Percentiles rank a stretch among this genome's conserved stretches.
These are phyloP conservation scores for Colletotrichum sp. DNA, from an alignment of 2,329 filamentous ascomycete genomes.

Conservation along the genomic window DNA sequence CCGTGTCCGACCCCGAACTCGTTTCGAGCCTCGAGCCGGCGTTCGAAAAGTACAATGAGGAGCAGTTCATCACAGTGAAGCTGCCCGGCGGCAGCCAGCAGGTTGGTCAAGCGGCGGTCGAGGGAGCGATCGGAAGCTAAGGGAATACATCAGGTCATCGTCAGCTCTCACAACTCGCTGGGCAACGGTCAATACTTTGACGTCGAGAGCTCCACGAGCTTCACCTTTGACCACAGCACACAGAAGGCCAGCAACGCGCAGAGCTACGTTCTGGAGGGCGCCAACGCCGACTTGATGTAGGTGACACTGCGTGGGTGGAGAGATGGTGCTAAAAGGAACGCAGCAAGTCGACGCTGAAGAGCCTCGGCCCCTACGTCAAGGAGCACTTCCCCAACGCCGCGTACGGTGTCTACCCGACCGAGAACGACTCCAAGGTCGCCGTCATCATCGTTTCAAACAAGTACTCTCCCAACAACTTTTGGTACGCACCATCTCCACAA, in stretches of 20 bases:
- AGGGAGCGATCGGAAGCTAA: not conserved
- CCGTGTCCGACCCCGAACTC: constrained; percentile 70
- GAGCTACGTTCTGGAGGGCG: constrained; percentile 78
- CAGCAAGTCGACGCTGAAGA: constrained; percentile 85
- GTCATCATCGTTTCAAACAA: constrained; percentile 92
- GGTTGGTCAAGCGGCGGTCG: constrained; percentile 27
- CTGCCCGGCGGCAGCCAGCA: constrained; percentile 81
- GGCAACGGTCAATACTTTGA: constrained; percentile 89
- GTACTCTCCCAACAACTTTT: constrained; percentile 98
- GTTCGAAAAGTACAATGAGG: constrained; percentile 95
- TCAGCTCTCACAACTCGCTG: constrained; percentile 86
- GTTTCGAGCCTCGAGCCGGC: constrained; percentile 79
- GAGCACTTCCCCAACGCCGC: constrained; percentile 89
- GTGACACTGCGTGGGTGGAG: constrained; percentile 28
- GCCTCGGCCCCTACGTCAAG: constrained; percentile 74
- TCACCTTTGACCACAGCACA: constrained; percentile 83
- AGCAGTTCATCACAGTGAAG: constrained; percentile 88
- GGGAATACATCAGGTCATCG: constrained; percentile 65
- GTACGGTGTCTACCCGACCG: constrained; percentile 82
- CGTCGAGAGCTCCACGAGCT: constrained; percentile 85
- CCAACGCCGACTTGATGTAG: constrained; percentile 81
- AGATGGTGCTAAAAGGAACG: constrained; percentile 22
- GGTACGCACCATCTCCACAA: constrained; percentile 56
- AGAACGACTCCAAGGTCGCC: constrained; percentile 77
- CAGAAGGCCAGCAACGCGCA: constrained; percentile 87